Conservation (phyloP, 768 basidiomycete genomes). For the Boletus rex-veris region DNA sequence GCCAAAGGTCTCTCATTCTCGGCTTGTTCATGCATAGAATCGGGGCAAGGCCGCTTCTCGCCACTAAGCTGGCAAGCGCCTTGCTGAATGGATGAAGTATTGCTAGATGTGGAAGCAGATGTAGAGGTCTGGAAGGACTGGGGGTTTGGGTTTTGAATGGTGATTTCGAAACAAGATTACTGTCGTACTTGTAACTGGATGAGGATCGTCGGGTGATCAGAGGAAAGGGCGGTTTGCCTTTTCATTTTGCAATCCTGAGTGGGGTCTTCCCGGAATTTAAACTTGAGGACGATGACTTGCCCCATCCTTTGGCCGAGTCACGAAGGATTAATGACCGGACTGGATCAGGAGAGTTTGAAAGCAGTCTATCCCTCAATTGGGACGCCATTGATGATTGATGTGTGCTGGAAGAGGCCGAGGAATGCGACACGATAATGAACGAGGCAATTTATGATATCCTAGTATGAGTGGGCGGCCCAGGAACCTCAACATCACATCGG, state of each 20-base stretch:
- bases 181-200: constrained; percentile 74
- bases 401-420: constrained; percentile 6
- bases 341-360: constrained; percentile 60
- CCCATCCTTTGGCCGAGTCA: constrained; percentile 65
- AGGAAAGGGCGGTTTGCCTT: constrained; percentile 42
- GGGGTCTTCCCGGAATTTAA: constrained; percentile 46
- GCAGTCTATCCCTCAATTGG: constrained; percentile 55
- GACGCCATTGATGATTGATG: constrained; percentile 35
- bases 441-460: too few relatives aligned
- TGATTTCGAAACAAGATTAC: constrained; percentile 80
- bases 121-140: constrained; percentile 33
- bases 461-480: too few relatives aligned
- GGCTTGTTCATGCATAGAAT: constrained; percentile 66
- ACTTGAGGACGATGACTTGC: constrained; percentile 36
- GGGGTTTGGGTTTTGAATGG: constrained; percentile 74
- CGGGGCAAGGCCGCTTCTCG: constrained; percentile 72
- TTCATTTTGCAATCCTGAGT: constrained; percentile 72
- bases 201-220: constrained; percentile 67
- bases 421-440: too few relatives aligned
- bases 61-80: constrained; percentile 56
- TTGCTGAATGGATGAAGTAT: constrained; percentile 10
- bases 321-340: constrained; percentile 61
- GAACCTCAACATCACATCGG: too few relatives aligned
- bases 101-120: constrained; percentile 8
- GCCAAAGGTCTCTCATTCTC: constrained; percentile 71